Percentiles rank a stretch among this genome's conserved stretches.
These are phyloP conservation scores for Gastrolobium villosum DNA, from an alignment of 306 rosid genomes.

Conservation along the genomic window DNA sequence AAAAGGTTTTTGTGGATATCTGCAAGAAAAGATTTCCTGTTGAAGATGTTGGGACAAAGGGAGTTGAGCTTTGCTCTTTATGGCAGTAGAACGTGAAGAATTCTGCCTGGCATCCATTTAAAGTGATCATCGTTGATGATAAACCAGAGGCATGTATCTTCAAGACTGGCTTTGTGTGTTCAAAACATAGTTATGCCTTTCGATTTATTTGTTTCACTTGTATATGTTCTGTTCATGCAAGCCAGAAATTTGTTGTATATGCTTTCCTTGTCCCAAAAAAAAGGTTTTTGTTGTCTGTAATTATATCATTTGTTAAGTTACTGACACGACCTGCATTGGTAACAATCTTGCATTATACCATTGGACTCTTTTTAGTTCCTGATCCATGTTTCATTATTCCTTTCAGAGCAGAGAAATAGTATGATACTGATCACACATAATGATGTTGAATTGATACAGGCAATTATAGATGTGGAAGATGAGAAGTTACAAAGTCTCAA, in stretches of 20 bases:
- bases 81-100: constrained; percentile 90
- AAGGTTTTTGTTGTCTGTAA: neutral
- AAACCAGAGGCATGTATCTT: constrained; percentile 58
- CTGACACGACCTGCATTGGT: neutral
- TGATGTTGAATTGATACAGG: constrained; percentile 59
- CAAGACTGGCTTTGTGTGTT: constrained; percentile 19
- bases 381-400: neutral
- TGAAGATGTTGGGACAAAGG: constrained; percentile 72
- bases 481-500: constrained; percentile 69
- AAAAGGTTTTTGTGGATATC: constrained; percentile 64
- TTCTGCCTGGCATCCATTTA: constrained; percentile 84
- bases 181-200: neutral
- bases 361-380: neutral
- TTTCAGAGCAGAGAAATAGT: constrained; percentile 23
- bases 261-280: constrained; percentile 27
- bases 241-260: neutral
- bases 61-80: constrained; percentile 74
- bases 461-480: constrained; percentile 69
- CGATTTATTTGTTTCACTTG: neutral
- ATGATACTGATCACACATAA: constrained; percentile 21
- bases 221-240: constrained; percentile 9
- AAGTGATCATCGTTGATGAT: constrained; percentile 57
- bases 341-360: neutral
- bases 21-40: constrained; percentile 68
- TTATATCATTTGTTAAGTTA: neutral